Percentiles rank a stretch among this genome's conserved stretches.
Evolutionary conservation across 495 filamentous ascomycete species (phyloP).

Genomic region (Bombardia bombarda): DNA sequence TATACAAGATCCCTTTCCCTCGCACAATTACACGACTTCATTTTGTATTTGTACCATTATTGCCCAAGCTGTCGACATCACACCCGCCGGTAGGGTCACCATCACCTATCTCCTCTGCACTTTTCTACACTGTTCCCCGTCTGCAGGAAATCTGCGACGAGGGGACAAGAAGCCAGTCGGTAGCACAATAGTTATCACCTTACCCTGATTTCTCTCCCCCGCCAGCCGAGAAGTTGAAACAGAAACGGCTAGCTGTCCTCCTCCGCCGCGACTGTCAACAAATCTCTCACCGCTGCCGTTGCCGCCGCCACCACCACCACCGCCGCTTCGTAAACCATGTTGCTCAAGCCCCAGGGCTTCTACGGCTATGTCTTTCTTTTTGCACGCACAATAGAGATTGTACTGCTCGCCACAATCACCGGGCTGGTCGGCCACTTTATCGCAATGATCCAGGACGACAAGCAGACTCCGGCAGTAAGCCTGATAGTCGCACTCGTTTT

Average conservation of each 20-base stretch:
- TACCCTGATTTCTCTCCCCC: too few species aligned
- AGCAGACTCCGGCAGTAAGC: neutral
- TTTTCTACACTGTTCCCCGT: too few species aligned
- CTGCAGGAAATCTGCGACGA: neutral
- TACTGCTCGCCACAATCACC: neutral
- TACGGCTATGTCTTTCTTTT: slow-evolving; percentile 7
- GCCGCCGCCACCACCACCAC: neutral
- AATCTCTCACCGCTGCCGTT: neutral
- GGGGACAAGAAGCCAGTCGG: neutral
- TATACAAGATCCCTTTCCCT: too few species aligned
- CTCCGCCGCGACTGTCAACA: too few species aligned
- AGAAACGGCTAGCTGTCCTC: too few species aligned
- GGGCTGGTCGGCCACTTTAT: slow-evolving; percentile 7
- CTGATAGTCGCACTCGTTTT: slow-evolving; percentile 3
- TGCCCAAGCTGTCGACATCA: neutral
- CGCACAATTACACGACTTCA: too few species aligned
- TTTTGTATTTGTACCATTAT: neutral
- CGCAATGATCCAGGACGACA: neutral
- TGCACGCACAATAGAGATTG: neutral
- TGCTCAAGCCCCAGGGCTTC: slow-evolving; percentile 8
- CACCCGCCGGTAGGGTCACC: neutral
- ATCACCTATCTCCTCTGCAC: too few species aligned
- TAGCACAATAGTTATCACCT: too few species aligned
- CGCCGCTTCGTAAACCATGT: neutral
- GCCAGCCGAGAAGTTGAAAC: too few species aligned